Conservation (phyloP, 139 green algal genomes). For the Chlorella sp. region DNA sequence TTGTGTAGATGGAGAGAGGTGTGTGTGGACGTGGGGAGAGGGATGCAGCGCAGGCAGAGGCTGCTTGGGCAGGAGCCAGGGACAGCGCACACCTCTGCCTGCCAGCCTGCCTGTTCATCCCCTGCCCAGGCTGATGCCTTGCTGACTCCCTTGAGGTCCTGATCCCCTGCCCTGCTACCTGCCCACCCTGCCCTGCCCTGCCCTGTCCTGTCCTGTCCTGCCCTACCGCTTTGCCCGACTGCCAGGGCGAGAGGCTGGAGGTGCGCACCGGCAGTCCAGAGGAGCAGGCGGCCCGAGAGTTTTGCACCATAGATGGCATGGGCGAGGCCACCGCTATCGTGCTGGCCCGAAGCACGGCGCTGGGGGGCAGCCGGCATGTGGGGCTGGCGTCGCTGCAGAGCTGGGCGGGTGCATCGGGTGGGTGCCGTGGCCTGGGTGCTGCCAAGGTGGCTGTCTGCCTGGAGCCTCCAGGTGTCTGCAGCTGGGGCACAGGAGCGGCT, state of each 20-base stretch:
- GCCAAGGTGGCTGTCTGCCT: not conserved
- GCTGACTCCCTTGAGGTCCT: too few species aligned
- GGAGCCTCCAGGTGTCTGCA: not conserved
- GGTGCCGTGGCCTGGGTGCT: not conserved
- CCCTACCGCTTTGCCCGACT: not conserved
- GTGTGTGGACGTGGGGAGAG: not conserved
- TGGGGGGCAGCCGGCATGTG: conserved; percentile 40
- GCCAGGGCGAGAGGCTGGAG: conserved; percentile 27
- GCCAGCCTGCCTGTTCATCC: not conserved
- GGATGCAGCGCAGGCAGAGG: not conserved
- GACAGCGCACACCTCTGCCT: not conserved
- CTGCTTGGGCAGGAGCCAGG: not conserved
- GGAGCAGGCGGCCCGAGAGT: conserved; percentile 50
- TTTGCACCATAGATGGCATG: conserved; percentile 49
- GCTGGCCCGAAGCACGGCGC: conserved; percentile 43
- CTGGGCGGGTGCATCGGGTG: conserved; percentile 30
- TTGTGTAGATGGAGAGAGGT: not conserved
- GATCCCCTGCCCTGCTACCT: too few species aligned
- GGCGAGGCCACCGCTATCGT: conserved; percentile 51
- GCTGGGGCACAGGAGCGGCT: not conserved
- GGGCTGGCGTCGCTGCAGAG: conserved; percentile 16
- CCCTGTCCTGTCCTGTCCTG: too few species aligned
- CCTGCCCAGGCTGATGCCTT: not conserved
- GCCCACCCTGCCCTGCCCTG: too few species aligned
- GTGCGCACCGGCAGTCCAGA: not conserved